These are phyloP conservation scores for Sporothrix globosa DNA, from an alignment of 2,329 filamentous ascomycete species.

Conservation along the genomic window DNA sequence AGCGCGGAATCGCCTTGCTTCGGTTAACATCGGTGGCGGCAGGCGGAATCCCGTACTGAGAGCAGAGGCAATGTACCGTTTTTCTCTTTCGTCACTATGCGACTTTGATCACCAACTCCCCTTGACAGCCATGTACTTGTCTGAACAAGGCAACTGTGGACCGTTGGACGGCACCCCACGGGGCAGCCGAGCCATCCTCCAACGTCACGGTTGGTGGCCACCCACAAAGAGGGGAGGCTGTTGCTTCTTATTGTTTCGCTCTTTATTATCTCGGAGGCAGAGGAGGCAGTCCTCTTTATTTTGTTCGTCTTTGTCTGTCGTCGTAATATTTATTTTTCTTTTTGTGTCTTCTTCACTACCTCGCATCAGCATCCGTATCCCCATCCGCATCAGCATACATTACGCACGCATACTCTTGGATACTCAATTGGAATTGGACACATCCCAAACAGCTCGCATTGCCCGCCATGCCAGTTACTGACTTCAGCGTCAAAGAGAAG, in stretches of 20 bases:
- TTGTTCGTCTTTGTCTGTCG: not conserved
- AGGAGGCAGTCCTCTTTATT: not conserved
- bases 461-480: slow-evolving; percentile 53
- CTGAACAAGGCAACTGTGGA: not conserved
- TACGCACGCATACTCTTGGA: not conserved
- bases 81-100: not conserved
- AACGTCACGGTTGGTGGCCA: not conserved
- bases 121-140: not conserved
- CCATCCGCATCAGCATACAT: not conserved
- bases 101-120: not conserved
- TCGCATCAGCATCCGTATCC: not conserved
- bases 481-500: slow-evolving; percentile 55
- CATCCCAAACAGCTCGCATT: not conserved
- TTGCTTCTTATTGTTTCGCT: not conserved
- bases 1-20: slow-evolving; percentile 28
- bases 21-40: slow-evolving; percentile 34
- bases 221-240: not conserved
- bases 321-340: not conserved
- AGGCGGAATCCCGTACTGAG: not conserved
- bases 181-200: not conserved
- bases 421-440: not conserved
- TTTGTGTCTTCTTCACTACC: not conserved
- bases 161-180: slow-evolving; percentile 15
- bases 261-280: not conserved
- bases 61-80: not conserved